Conservation (phyloP, 2,329 filamentous ascomycete species). For the Pseudogymnoascus sp. region DNA sequence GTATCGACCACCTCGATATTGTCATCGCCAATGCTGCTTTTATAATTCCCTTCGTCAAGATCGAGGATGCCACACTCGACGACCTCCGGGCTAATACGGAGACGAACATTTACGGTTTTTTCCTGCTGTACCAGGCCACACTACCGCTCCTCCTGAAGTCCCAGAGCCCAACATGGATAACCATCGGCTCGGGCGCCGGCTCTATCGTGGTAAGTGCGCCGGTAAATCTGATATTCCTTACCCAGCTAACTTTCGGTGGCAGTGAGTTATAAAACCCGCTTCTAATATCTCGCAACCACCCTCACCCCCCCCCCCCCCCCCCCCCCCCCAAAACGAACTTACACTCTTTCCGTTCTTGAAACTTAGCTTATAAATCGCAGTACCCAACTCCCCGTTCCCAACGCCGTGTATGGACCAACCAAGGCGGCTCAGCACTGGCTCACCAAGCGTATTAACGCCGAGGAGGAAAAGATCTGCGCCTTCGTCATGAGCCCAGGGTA, state of each 20-base stretch:
- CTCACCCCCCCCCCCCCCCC: too few relatives aligned
- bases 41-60: conserved; percentile 19
- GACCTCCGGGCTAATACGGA: conserved; percentile 23
- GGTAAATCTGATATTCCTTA: background rate
- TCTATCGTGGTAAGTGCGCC: conserved; percentile 17
- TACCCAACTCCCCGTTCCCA: conserved; percentile 17
- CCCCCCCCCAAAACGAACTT: background rate
- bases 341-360: background rate
- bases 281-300: too few relatives aligned
- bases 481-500: conserved; percentile 21
- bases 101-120: conserved; percentile 27
- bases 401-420: conserved; percentile 26
- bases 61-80: conserved; percentile 26
- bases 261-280: background rate
- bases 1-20: conserved; percentile 29
- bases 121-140: conserved; percentile 30
- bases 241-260: background rate
- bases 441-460: conserved; percentile 23
- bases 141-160: conserved; percentile 28
- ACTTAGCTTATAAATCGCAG: background rate
- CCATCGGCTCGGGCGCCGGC: conserved; percentile 25
- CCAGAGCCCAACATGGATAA: conserved; percentile 27
- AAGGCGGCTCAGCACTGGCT: conserved; percentile 30
- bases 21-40: conserved; percentile 33
- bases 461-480: conserved; percentile 20